Conservation (phyloP, 192 early-diverging fungal species). For the Coemansia sp. region DNA sequence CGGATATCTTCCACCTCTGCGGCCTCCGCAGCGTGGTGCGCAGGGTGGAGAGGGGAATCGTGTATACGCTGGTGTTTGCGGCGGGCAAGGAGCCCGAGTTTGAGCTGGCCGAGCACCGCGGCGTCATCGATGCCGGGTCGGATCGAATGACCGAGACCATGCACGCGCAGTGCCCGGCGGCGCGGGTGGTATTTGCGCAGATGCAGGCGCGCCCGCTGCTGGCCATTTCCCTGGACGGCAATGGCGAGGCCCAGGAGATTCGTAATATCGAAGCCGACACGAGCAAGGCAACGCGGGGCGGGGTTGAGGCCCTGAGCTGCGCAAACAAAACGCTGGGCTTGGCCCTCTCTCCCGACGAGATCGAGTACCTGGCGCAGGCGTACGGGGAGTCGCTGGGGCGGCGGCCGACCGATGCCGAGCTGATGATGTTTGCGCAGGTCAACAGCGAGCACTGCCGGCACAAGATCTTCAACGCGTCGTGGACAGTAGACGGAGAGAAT, state of each 20-base stretch:
- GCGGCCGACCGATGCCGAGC: slow-evolving; percentile 97
- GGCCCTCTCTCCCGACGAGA: slow-evolving; percentile 94
- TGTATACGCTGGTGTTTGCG: slow-evolving; percentile 59
- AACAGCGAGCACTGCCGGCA: slow-evolving; percentile 99
- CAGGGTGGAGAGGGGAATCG: slow-evolving; percentile 85
- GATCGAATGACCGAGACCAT: slow-evolving; percentile 96
- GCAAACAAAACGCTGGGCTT: slow-evolving; percentile 91
- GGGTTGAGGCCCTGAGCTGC: slow-evolving; percentile 54
- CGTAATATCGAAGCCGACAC: slow-evolving; percentile 10
- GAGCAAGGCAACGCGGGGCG: not conserved
- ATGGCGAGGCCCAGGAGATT: slow-evolving; percentile 13
- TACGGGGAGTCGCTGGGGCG: slow-evolving; percentile 59
- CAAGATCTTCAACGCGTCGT: slow-evolving; percentile 99
- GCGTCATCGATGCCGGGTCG: slow-evolving; percentile 51
- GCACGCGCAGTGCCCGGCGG: slow-evolving; percentile 57
- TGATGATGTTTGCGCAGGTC: slow-evolving; percentile 99
- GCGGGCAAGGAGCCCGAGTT: slow-evolving; percentile 5
- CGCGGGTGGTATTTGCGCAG: slow-evolving; percentile 65
- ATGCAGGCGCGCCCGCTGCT: slow-evolving; percentile 56
- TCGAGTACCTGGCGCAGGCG: slow-evolving; percentile 86
- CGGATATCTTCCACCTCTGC: slow-evolving; percentile 92
- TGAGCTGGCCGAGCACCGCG: slow-evolving; percentile 48
- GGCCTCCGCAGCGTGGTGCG: slow-evolving; percentile 66
- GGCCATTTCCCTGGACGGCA: slow-evolving; percentile 28
- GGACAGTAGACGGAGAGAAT: slow-evolving; percentile 89